A percentile compares a stretch with the other conserved stretches of the same genome.
Conservation (phyloP, 2,329 filamentous ascomycete genomes). For the Knoxdaviesia proteae region DNA sequence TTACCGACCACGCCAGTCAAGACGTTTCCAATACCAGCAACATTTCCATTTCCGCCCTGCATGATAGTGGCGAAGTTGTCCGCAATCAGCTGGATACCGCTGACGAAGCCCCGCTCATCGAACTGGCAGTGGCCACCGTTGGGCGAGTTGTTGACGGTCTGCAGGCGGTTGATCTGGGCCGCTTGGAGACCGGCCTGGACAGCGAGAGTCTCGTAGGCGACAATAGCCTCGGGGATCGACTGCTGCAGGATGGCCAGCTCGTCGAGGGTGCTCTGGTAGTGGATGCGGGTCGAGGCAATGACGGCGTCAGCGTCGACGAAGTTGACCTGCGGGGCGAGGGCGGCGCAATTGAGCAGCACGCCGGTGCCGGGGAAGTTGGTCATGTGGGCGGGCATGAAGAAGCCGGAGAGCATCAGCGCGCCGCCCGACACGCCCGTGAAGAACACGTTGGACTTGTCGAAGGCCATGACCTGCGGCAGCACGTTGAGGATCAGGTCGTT, state of each 20-base stretch:
- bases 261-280: slow-evolving; percentile 32
- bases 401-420: slow-evolving; percentile 29
- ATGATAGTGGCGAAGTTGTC: slow-evolving; percentile 30
- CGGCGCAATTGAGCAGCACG: slow-evolving; percentile 35
- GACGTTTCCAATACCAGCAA: slow-evolving; percentile 27
- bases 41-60: slow-evolving; percentile 23
- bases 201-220: slow-evolving; percentile 28
- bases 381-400: slow-evolving; percentile 36
- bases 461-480: slow-evolving; percentile 30
- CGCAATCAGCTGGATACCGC: slow-evolving; percentile 35
- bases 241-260: slow-evolving; percentile 27
- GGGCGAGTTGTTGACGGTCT: slow-evolving; percentile 36
- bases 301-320: slow-evolving; percentile 21
- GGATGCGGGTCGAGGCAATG: slow-evolving; percentile 24
- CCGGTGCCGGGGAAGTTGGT: slow-evolving; percentile 26
- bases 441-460: slow-evolving; percentile 28
- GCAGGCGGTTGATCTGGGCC: slow-evolving; percentile 24
- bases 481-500: slow-evolving; percentile 31
- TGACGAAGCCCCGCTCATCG: slow-evolving; percentile 29
- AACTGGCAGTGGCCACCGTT: slow-evolving; percentile 37
- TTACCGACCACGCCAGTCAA: slow-evolving; percentile 13
- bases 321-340: slow-evolving; percentile 27
- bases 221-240: slow-evolving; percentile 26
- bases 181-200: slow-evolving; percentile 19
- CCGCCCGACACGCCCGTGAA: slow-evolving; percentile 38